These are phyloP conservation scores for Erodium trifolium DNA, from an alignment of 441 rosid genomes.

Conservation along the genomic window DNA sequence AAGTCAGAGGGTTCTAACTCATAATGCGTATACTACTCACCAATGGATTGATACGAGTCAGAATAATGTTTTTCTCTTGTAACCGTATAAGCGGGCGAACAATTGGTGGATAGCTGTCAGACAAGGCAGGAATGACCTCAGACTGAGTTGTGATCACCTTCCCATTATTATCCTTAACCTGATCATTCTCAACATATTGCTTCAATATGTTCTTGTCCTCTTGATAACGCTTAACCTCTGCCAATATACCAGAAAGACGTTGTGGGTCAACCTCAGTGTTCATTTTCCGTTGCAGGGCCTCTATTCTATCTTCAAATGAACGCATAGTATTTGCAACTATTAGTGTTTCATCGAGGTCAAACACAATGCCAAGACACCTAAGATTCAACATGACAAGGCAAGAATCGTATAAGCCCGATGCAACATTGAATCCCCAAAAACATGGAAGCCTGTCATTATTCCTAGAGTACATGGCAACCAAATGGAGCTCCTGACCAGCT, in stretches of 20 bases:
- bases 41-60: slow-evolving; percentile 91
- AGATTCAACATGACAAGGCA: slow-evolving; percentile 75
- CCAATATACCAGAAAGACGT: slow-evolving; percentile 60
- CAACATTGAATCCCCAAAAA: slow-evolving; percentile 85
- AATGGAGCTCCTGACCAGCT: slow-evolving; percentile 75
- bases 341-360: slow-evolving; percentile 91
- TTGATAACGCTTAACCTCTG: slow-evolving; percentile 58
- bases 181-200: slow-evolving; percentile 75
- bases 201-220: slow-evolving; percentile 77
- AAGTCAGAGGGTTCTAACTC: not conserved
- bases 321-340: slow-evolving; percentile 96
- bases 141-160: slow-evolving; percentile 57
- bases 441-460: slow-evolving; percentile 94
- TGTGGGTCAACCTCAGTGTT: slow-evolving; percentile 60
- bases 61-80: slow-evolving; percentile 61
- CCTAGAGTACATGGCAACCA: slow-evolving; percentile 77
- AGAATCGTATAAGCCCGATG: slow-evolving; percentile 61
- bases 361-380: slow-evolving; percentile 80
- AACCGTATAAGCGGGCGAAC: slow-evolving; percentile 77
- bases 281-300: slow-evolving; percentile 65
- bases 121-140: slow-evolving; percentile 63
- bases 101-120: slow-evolving; percentile 57
- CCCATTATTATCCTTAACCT: slow-evolving; percentile 58
- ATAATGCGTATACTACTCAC: slow-evolving; percentile 31
- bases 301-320: slow-evolving; percentile 86